Evolutionary conservation across 305 asterid genomes (phyloP).

Genomic region (Ilex paraguariensis): DNA sequence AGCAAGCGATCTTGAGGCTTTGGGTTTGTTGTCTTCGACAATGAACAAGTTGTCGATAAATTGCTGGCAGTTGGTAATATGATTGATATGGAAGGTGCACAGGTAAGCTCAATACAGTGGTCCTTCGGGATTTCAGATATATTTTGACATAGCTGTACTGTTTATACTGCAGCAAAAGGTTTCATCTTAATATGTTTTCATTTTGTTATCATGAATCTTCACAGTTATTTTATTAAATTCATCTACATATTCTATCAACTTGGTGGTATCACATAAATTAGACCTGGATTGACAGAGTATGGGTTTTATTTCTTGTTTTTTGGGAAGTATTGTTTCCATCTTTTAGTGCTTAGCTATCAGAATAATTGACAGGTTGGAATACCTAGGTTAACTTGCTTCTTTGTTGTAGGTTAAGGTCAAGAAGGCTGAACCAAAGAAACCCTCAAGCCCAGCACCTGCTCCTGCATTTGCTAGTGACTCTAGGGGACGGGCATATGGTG

Average conservation of each 20-base stretch:
- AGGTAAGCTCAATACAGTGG: slow-evolving; percentile 49
- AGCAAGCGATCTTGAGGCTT: slow-evolving; percentile 92
- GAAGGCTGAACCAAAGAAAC: slow-evolving; percentile 99
- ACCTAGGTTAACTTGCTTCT: slow-evolving; percentile 94
- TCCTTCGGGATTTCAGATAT: slow-evolving; percentile 7
- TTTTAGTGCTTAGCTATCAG: slow-evolving; percentile 34
- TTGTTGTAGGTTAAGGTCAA: slow-evolving; percentile 99
- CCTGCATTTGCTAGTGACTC: slow-evolving; percentile 87
- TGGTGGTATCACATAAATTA: too few relatives aligned
- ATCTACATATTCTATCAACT: too few relatives aligned
- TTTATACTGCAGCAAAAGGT: background rate
- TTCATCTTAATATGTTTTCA: background rate
- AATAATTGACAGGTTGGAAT: slow-evolving; percentile 38
- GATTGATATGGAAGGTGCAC: slow-evolving; percentile 90
- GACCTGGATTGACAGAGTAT: too few relatives aligned
- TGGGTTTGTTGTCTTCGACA: slow-evolving; percentile 87
- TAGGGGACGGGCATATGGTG: slow-evolving; percentile 86
- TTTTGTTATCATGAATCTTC: background rate
- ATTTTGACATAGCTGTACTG: slow-evolving; percentile 15
- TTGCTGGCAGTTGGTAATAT: slow-evolving; percentile 74
- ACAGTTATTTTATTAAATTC: too few relatives aligned
- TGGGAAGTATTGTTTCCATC: slow-evolving; percentile 3
- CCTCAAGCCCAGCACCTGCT: slow-evolving; percentile 83
- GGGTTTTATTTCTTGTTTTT: too few relatives aligned
- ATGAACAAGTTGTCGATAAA: slow-evolving; percentile 74